Conservation (phyloP, 257 asterid genomes). For the Leptodermis oblonga region DNA sequence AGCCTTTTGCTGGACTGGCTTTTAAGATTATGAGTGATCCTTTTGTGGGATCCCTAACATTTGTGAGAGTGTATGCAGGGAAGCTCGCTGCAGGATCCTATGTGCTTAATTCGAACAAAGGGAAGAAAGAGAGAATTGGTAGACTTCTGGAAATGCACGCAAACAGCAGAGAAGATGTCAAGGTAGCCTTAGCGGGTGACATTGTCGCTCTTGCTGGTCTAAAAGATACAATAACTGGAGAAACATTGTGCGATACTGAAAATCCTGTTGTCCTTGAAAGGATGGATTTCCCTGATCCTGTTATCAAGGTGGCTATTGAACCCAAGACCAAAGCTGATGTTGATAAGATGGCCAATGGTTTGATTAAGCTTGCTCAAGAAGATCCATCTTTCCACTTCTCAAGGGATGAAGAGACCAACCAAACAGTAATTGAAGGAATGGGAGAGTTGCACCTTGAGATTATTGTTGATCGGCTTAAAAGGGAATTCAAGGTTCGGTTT, state of each 20-base stretch:
- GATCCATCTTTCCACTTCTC: constrained; percentile 99
- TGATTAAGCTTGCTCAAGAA: constrained; percentile 92
- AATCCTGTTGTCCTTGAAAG: constrained; percentile 82
- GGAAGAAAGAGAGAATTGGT: constrained; percentile 91
- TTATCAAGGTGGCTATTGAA: constrained; percentile 95
- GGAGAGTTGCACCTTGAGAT: constrained; percentile 96
- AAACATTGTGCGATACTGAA: constrained; percentile 79
- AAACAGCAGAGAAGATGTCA: constrained; percentile 89
- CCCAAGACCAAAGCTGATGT: constrained; percentile 96
- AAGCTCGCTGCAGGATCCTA: constrained; percentile 86
- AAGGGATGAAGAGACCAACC: constrained; percentile 87
- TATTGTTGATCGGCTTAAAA: constrained; percentile 92
- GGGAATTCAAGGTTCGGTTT: constrained; percentile 76
- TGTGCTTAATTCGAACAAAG: constrained; percentile 80
- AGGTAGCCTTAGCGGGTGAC: constrained; percentile 78
- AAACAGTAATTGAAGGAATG: constrained; percentile 98
- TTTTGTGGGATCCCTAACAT: constrained; percentile 90
- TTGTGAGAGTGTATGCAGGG: constrained; percentile 79
- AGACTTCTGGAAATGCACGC: constrained; percentile 97
- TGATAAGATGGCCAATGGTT: constrained; percentile 89
- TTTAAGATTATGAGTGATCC: constrained; percentile 95
- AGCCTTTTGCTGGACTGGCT: constrained; percentile 89
- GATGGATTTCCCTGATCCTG: constrained; percentile 99
- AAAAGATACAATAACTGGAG: constrained; percentile 92
- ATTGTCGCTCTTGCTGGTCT: constrained; percentile 95